Evolutionary conservation across 1,139 yeast species (phyloP).

Genomic region (Groenewaldozyma auringiensis): DNA sequence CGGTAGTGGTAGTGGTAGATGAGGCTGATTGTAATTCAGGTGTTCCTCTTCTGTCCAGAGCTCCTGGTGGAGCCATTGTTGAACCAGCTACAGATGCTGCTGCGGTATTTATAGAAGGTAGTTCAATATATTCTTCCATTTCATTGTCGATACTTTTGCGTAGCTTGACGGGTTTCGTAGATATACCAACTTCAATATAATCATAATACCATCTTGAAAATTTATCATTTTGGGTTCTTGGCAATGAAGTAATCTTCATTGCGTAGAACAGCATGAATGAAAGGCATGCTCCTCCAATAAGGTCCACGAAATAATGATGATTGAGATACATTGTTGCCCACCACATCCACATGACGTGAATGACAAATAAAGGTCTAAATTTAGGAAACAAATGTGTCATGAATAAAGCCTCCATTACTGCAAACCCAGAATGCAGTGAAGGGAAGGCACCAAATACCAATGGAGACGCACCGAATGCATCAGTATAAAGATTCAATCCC

Average conservation of each 20-base stretch:
- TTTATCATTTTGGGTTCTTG: constrained; percentile 52
- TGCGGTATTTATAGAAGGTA: constrained; percentile 17
- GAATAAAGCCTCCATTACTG: constrained; percentile 87
- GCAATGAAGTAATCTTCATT: constrained; percentile 67
- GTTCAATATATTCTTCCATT: constrained; percentile 17
- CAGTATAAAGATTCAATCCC: constrained; percentile 80
- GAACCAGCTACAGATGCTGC: constrained; percentile 2
- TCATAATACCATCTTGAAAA: constrained; percentile 85
- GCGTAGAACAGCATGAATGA: constrained; percentile 64
- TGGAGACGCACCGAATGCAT: constrained; percentile 79
- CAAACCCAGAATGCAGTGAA: constrained; percentile 87
- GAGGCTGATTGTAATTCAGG: not conserved
- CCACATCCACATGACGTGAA: constrained; percentile 88
- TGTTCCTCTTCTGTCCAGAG: not conserved
- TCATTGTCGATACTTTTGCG: constrained; percentile 28
- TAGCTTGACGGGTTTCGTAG: constrained; percentile 20
- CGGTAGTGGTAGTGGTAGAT: not conserved
- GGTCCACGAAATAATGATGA: constrained; percentile 89
- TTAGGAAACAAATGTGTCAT: constrained; percentile 75
- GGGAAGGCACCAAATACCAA: constrained; percentile 98
- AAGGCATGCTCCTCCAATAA: constrained; percentile 81
- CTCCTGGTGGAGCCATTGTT: constrained; percentile 2
- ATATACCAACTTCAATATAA: constrained; percentile 32
- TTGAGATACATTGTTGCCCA: constrained; percentile 98
- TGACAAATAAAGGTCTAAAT: constrained; percentile 53